Evolutionary conservation across 2,329 filamentous ascomycete species (phyloP), one percentile per base, ranked within the genome.

Genomic region (Berkeleyomyces rouxiae): DNA sequence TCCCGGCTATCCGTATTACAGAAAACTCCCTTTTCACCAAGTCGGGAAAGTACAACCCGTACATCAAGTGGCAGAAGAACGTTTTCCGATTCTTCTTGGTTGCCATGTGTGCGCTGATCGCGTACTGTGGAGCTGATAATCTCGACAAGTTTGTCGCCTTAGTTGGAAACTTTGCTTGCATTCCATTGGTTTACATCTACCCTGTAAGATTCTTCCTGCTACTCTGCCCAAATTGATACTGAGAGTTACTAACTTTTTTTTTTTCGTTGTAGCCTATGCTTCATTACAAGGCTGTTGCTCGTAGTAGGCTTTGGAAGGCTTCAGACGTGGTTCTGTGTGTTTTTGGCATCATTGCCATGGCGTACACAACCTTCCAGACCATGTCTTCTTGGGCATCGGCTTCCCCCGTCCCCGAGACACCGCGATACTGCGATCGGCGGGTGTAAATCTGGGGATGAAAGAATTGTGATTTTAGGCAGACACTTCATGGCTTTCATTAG

Each of bases 51-150:
- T 96, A 96, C 76, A 96, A 97, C 71, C 91, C 90, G 0, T 93
- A 89, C 71, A 95, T 99, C 78, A 99, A 99, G 77, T 99, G 93
- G 93, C 88, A 97, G 79, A 99, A 99, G 83, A 99, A 99, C 69
- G 77, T 87, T 42, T 99, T 96, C 78, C 86, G 93, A 62, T 99
- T 97, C 78, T 85, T 92, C 70, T 83, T 96, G 66, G 93, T 97
- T 59, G 82, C 88, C 69, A 74, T 93, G 33, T 97, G 93, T 70
- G 88, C 91, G 0, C 74, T 84, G 64, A 87, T 99, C 67, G 92
- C 92, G 1, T 99, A 90, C 90, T 84, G 86, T 53, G 93, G 93
- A 66, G 92, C 93, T 2, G 88, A 90, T 67, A 86, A 97, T 74
- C 77, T 99, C 62, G 93, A 99, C 76, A 97, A 97, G 74, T 99